Base-by-base conservation (phyloP, 768 basidiomycete genomes). In the Podaxis pistillaris region DNA sequence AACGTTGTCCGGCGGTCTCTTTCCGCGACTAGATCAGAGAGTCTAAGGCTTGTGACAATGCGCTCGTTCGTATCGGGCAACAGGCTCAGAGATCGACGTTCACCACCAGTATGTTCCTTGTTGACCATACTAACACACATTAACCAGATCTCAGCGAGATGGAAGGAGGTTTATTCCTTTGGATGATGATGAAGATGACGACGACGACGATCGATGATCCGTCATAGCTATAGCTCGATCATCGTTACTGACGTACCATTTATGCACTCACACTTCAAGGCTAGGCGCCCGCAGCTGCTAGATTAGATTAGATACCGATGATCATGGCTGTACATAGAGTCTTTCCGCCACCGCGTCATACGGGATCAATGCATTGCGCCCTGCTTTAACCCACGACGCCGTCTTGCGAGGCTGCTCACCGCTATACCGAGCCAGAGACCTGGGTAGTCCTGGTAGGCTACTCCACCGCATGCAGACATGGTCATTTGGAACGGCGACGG, bases 91-190 rank as follows among this genome's bases (percentile, higher is more conserved):
- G 46, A 56, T 24, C 60, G 52, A 37, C 40, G 52, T 44, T 37
- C 41, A 8, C 55, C 54, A 28, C 44, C 54, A 15, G 61, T 62
- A 24, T 11, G 61, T 56, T 11, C 22, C 30, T 56, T 7, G 17
- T 41, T n/a, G 2, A 22, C 13, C 1, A 50, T 37, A 1, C 7
- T 33, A 37, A 38, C 17, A 62, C 33, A 58, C 41, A 44, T 50
- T 22, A 49, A 26, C 37, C 30, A 6, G 44, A n/a, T 46, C 56
- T 5, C 58, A 81, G 78, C 76, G 73, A 65, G 76, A 79, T 67
- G 79, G 81, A 65, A 74, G 80, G 60, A 73, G 82, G 12, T 83
- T 82, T 60, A 82, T 83, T 33, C 79, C 81, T 8, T 64, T 83
- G 44, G 72, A 78, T 51, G 79, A 81, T 64, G 78, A 78, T 3